A percentile compares a stretch with the other conserved stretches of the same genome.
phyloP scores from a whole-genome alignment of 768 basidiomycete species.

The Aureoboletus auriporus region DNA sequence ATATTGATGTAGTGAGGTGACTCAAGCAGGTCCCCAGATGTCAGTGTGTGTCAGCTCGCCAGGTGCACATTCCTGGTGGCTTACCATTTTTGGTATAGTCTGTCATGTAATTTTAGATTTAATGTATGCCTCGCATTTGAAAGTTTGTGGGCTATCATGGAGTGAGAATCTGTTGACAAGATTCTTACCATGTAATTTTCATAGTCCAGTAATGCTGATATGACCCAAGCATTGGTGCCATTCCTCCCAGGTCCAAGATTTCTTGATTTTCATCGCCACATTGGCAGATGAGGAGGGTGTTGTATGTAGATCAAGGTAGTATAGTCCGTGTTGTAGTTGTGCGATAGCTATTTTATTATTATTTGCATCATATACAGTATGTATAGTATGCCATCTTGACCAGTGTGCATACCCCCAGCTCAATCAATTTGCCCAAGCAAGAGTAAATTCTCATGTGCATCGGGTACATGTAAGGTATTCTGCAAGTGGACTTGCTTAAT shows the following conservation, averaged over 20 bases:
- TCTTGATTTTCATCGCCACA: background rate
- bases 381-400: no score
- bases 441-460: background rate
- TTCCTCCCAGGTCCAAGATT: background rate
- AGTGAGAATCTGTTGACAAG: background rate
- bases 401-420: background rate
- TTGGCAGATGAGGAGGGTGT: background rate
- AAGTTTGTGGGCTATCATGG: background rate
- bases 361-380: no score
- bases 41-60: no score
- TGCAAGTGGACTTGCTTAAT: no score
- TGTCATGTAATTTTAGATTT: background rate
- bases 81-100: no score
- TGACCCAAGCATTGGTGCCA: background rate
- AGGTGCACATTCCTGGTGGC: no score
- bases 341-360: background rate
- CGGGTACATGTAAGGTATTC: background rate
- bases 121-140: slow-evolving; percentile 2
- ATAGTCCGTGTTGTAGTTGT: background rate
- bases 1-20: no score
- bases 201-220: background rate
- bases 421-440: background rate
- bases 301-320: background rate
- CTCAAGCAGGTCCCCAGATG: no score
- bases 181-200: background rate